Percentiles rank a stretch among this genome's conserved stretches.
These are phyloP conservation scores for Linum tenue DNA, from an alignment of 345 rosid species.

Conservation along the genomic window DNA sequence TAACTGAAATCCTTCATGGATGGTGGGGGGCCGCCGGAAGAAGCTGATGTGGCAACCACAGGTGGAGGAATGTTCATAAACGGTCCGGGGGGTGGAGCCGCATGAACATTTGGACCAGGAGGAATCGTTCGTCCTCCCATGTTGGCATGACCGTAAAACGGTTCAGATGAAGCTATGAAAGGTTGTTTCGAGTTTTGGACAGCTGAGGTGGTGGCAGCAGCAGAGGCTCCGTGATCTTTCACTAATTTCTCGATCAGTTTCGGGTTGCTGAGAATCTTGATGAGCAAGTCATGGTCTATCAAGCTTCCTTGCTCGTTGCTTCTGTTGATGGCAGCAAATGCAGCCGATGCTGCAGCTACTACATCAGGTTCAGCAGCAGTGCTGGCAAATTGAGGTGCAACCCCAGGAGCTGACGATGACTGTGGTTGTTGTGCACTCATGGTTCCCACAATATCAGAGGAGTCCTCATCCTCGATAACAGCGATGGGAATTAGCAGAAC, in stretches of 20 bases:
- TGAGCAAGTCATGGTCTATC: slow-evolving; percentile 73
- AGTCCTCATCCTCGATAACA: slow-evolving; percentile 84
- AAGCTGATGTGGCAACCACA: slow-evolving; percentile 25
- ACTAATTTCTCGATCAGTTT: slow-evolving; percentile 65
- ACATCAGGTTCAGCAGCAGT: slow-evolving; percentile 47
- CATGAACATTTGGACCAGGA: neutral
- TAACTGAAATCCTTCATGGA: slow-evolving; percentile 64
- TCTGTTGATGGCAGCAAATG: slow-evolving; percentile 54
- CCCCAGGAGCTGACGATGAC: slow-evolving; percentile 25
- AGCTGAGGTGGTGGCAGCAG: too few species aligned
- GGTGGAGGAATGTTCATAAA: neutral
- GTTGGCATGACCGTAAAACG: neutral
- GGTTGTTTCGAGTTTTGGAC: neutral
- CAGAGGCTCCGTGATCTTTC: slow-evolving; percentile 16
- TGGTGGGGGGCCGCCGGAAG: slow-evolving; percentile 27
- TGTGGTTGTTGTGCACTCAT: slow-evolving; percentile 28
- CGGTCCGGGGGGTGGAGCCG: neutral
- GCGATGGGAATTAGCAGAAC: slow-evolving; percentile 57
- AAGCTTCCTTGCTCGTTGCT: slow-evolving; percentile 49
- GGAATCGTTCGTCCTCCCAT: too few species aligned
- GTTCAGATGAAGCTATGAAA: slow-evolving; percentile 14
- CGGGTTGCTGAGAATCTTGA: slow-evolving; percentile 73
- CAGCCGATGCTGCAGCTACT: slow-evolving; percentile 56
- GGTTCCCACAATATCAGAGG: slow-evolving; percentile 28
- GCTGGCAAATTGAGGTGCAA: slow-evolving; percentile 19